A percentile compares a stretch with the other conserved stretches of the same genome.
Evolutionary conservation across 176 grass and related monocot species (phyloP).

Genomic region (Carex parvula): DNA sequence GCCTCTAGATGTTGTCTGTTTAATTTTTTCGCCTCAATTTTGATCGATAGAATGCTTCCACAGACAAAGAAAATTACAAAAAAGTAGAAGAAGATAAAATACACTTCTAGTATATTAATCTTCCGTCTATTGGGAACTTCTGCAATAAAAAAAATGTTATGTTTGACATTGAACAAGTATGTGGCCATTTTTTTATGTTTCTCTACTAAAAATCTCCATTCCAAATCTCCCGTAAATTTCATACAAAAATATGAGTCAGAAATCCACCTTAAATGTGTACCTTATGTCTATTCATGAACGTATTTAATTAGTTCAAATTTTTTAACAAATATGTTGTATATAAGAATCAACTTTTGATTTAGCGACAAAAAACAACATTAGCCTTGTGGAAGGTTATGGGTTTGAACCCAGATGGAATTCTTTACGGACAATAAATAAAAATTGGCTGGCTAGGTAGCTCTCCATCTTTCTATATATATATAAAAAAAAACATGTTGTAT

Average conservation of each 20-base stretch:
- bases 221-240: not conserved
- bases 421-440: too few species aligned
- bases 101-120: not conserved
- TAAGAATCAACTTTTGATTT: too few species aligned
- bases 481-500: too few species aligned
- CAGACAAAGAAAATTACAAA: conserved; percentile 11
- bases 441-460: too few species aligned
- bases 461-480: too few species aligned
- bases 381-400: too few species aligned
- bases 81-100: conserved; percentile 2
- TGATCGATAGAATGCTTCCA: not conserved
- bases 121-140: conserved; percentile 6
- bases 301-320: too few species aligned
- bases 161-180: conserved; percentile 29
- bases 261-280: too few species aligned
- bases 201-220: conserved; percentile 8
- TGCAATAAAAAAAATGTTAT: conserved; percentile 4
- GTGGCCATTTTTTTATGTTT: not conserved
- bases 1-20: not conserved
- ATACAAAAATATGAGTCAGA: not conserved
- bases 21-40: conserved; percentile 1
- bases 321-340: too few species aligned
- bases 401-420: too few species aligned
- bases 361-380: too few species aligned
- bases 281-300: too few species aligned